Base-by-base conservation (phyloP, 768 basidiomycete genomes). In the Boletus edulis region DNA sequence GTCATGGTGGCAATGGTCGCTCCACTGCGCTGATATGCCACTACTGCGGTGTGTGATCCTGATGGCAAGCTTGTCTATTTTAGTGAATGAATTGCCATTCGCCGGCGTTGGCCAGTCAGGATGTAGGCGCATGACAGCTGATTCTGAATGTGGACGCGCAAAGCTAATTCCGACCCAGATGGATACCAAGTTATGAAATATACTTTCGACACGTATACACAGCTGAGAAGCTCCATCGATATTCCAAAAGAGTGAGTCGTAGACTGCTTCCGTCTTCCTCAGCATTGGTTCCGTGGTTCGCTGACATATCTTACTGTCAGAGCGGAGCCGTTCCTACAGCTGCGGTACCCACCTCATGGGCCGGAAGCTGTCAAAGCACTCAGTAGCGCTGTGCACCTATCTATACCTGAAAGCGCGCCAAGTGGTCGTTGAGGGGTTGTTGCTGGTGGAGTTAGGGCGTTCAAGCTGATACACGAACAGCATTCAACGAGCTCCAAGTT, bases 61-160 rank as follows among this genome's bases (percentile, higher is more conserved):
- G 46, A 51, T 51, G 22, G 22, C 6, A 15, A 2, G 5, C 40
- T 15, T 44, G 12, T 24, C 22, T 24, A 24, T 14, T 27, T 24
- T 47, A 75, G 75, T 72, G 29, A 38, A 59, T 14, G 75, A 74
- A 52, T 62, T 83, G 46, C 83, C 81, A 1, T 80, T 84, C 60
- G 74, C 76, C 13, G 81, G 83, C 2, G 73, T 81, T 3, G 85
- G 86, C 29, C 81, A 81, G 62, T 86, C 85, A 2, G 86, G 87
- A 51, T 79, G 86, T 87, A 65, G 58, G 83, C 72, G 10, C 9
- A 38, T 41, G 45, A 49, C 15, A 37, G 8, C 37, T 43, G 10
- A n/a, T 22, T 18, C 8, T 40, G 15, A 37, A n/a, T 18, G 13
- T 31, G 31, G 13, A 49, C 38, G 22, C 31, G 54, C 13, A 48